Conservation (phyloP, 352 stramenopile genomes). For the Pythium monospermum region DNA sequence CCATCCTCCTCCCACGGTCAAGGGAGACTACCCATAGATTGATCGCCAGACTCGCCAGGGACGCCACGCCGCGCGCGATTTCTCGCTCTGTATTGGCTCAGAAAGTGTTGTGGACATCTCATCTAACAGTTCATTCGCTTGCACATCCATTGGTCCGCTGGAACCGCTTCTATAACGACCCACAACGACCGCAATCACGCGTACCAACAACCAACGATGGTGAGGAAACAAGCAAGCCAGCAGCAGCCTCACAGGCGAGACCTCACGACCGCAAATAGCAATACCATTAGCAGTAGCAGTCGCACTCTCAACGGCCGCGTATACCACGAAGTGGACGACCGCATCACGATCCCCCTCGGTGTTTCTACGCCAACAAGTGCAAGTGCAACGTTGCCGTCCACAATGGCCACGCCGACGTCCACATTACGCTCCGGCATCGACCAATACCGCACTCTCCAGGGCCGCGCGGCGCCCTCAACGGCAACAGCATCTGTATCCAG, state of each 20-base stretch:
- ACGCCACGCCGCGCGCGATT: conserved; percentile 7
- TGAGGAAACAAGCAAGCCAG: too few relatives aligned
- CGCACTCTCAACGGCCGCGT: conserved; percentile 5
- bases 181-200: too few relatives aligned
- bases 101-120: not conserved
- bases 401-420: conserved; percentile 6
- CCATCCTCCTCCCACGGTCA: too few relatives aligned
- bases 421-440: conserved; percentile 49
- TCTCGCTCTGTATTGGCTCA: not conserved
- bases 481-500: conserved; percentile 2
- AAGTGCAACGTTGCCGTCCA: conserved; percentile 31
- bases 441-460: conserved; percentile 58
- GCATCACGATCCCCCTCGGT: conserved; percentile 64
- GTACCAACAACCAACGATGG: too few relatives aligned
- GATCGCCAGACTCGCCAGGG: too few relatives aligned
- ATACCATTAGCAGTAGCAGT: not conserved
- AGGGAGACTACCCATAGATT: too few relatives aligned
- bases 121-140: conserved; percentile 6
- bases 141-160: too few relatives aligned
- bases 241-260: too few relatives aligned
- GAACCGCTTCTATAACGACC: too few relatives aligned
- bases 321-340: conserved; percentile 56
- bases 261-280: too few relatives aligned
- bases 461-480: not conserved
- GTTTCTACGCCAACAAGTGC: conserved; percentile 15